Base-by-base conservation (phyloP, 805 yeast genomes). In the Ogataea nakhonphanomensis region DNA sequence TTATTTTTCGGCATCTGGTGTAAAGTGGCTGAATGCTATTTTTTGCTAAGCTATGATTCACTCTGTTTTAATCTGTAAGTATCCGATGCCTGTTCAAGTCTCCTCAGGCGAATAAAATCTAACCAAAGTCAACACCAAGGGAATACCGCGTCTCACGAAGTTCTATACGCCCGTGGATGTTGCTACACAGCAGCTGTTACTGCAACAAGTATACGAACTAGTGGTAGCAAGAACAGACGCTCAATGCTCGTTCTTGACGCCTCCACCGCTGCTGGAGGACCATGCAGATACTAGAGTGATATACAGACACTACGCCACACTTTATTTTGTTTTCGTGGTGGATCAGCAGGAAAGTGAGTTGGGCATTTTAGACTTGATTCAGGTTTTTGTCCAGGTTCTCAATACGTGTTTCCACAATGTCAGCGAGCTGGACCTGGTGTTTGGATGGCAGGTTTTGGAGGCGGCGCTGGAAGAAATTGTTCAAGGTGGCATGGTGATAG, bases 401-500 rank as follows among this genome's bases (percentile, higher is more conserved):
- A 96, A 93, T 59, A 79, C 84, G 43, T 93, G 99, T 62, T 93
- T 93, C 64, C 81, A 81, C 46, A 90, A 89, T 55, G 99, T 93
- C 6, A 90, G 96, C 61, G 99, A 93, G 59, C 71, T 93, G 51
- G 99, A 93, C 64, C 71, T 93, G 47, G 96, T 93, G n/a, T 91
- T 90, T 66, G 97, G 97, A 12, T 93, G 99, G 98, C 97, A 93
- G 64, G 95, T 89, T 5, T 67, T 91, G 24, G 95, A 91, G 59
- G 83, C 95, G 2, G 96, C 91, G 2, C 62, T 90, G 35, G 93
- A 83, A 54, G 98, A 93, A 55, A 84, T 93, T 25, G 82, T 93
- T 1, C 98, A 93, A 59, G 99, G 98, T 20, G 99, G 99, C 0
- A 83, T 93, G 95, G 99, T 93, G 7, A 85, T 93, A 26, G 99